Evolutionary conservation across 768 basidiomycete genomes (phyloP).

Genomic region (Pulveroboletus sp.): DNA sequence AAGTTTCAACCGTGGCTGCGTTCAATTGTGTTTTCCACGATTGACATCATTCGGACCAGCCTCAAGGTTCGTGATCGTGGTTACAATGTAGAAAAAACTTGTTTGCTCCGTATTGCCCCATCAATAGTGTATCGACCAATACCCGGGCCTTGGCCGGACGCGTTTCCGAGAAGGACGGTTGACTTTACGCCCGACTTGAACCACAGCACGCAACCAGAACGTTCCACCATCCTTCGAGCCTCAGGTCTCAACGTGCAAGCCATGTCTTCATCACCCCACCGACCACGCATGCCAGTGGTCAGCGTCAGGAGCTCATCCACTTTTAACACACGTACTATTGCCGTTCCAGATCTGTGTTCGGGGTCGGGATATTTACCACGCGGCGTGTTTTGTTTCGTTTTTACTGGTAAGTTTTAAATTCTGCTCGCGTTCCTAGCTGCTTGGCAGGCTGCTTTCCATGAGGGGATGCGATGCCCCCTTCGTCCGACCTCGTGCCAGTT

Average conservation of each 20-base stretch:
- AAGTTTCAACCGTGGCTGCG: no score
- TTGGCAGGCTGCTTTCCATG: constrained; percentile 21
- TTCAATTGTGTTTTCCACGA: constrained; percentile 7
- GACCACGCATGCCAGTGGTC: not conserved
- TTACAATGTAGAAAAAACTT: not conserved
- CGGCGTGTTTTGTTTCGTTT: constrained; percentile 11
- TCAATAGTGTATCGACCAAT: constrained; percentile 22
- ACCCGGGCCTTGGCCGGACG: not conserved
- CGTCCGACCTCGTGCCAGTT: constrained; percentile 29
- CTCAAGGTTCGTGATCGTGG: constrained; percentile 3
- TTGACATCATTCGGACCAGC: constrained; percentile 7
- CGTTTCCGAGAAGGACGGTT: constrained; percentile 14
- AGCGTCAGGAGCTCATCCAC: constrained; percentile 5
- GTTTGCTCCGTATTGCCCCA: constrained; percentile 2
- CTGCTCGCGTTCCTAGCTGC: constrained; percentile 18
- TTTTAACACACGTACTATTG: constrained; percentile 4
- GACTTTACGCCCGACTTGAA: constrained; percentile 8
- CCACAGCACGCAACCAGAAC: constrained; percentile 12
- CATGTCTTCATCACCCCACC: not conserved
- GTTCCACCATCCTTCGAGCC: constrained; percentile 2
- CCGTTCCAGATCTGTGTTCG: constrained; percentile 13
- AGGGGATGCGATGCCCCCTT: constrained; percentile 23
- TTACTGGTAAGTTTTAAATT: constrained; percentile 15
- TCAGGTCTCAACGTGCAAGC: not conserved
- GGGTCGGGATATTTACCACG: constrained; percentile 13